These are phyloP conservation scores for Saturnispora silvae DNA, from an alignment of 805 yeast species.

Conservation along the genomic window DNA sequence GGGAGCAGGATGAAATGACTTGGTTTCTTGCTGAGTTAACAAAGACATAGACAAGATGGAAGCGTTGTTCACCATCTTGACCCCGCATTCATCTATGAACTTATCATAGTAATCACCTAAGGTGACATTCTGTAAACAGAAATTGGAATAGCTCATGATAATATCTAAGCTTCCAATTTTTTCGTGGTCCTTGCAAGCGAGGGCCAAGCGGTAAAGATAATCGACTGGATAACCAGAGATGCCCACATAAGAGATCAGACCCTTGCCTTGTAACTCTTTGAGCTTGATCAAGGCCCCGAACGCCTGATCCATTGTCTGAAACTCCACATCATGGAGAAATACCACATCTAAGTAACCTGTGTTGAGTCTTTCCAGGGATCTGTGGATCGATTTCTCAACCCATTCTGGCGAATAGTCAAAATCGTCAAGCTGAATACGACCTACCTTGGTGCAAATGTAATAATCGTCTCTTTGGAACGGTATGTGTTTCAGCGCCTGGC, in stretches of 20 bases:
- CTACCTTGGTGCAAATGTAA: slow-evolving; percentile 77
- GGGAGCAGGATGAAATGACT: slow-evolving; percentile 73
- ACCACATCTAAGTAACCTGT: slow-evolving; percentile 71
- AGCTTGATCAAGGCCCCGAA: slow-evolving; percentile 55
- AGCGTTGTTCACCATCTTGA: slow-evolving; percentile 60
- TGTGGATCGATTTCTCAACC: slow-evolving; percentile 49
- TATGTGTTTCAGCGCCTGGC: slow-evolving; percentile 43
- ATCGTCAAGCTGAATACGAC: slow-evolving; percentile 54
- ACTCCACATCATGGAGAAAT: slow-evolving; percentile 84
- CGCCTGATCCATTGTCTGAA: slow-evolving; percentile 45
- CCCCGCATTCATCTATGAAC: slow-evolving; percentile 42
- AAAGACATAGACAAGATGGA: slow-evolving; percentile 85
- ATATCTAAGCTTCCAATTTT: slow-evolving; percentile 61
- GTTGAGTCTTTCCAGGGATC: slow-evolving; percentile 58
- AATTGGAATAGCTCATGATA: slow-evolving; percentile 67
- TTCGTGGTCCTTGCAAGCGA: slow-evolving; percentile 23
- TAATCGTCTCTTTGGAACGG: slow-evolving; percentile 48
- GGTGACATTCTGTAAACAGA: slow-evolving; percentile 66
- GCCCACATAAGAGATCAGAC: slow-evolving; percentile 57
- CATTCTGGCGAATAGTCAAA: slow-evolving; percentile 63
- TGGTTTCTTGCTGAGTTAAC: slow-evolving; percentile 56
- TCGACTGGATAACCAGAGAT: slow-evolving; percentile 82
- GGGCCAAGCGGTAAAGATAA: slow-evolving; percentile 46
- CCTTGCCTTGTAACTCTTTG: slow-evolving; percentile 49
- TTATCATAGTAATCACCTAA: slow-evolving; percentile 37